phyloP scores from a whole-genome alignment of 768 basidiomycete species.

The Exidia glandulosa region DNA sequence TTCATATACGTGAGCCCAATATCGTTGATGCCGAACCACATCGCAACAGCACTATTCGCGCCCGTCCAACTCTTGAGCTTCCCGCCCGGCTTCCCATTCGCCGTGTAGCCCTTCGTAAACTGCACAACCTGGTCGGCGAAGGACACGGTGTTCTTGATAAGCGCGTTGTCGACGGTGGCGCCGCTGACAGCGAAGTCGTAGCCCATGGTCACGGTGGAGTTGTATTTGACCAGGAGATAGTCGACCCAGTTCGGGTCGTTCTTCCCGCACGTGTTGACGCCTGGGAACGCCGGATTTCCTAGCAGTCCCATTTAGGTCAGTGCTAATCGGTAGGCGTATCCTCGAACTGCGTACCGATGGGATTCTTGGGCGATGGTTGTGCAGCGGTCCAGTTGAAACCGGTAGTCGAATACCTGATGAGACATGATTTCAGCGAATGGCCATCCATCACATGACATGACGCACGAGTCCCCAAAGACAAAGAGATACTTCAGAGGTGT shows the following conservation, averaged over 20 bases:
- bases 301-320: background rate
- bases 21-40: slow-evolving; percentile 67
- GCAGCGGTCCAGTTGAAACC: too few relatives aligned
- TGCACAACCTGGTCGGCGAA: background rate
- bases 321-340: background rate
- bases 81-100: slow-evolving; percentile 26
- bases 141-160: slow-evolving; percentile 32
- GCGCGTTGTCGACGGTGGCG: slow-evolving; percentile 24
- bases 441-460: too few relatives aligned
- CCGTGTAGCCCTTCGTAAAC: background rate
- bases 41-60: slow-evolving; percentile 44
- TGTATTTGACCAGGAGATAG: slow-evolving; percentile 38
- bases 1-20: slow-evolving; percentile 41
- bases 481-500: too few relatives aligned
- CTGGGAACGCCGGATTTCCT: slow-evolving; percentile 38
- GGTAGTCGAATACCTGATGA: too few relatives aligned
- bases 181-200: slow-evolving; percentile 60
- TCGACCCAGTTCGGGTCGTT: slow-evolving; percentile 49
- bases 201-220: slow-evolving; percentile 41
- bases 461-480: too few relatives aligned
- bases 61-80: slow-evolving; percentile 46
- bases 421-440: too few relatives aligned
- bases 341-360: slow-evolving; percentile 22
- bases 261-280: slow-evolving; percentile 36
- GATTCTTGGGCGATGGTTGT: slow-evolving; percentile 34